Evolutionary conservation across 352 stramenopile genomes (phyloP).

Genomic region (Peronosclerospora sorghi): DNA sequence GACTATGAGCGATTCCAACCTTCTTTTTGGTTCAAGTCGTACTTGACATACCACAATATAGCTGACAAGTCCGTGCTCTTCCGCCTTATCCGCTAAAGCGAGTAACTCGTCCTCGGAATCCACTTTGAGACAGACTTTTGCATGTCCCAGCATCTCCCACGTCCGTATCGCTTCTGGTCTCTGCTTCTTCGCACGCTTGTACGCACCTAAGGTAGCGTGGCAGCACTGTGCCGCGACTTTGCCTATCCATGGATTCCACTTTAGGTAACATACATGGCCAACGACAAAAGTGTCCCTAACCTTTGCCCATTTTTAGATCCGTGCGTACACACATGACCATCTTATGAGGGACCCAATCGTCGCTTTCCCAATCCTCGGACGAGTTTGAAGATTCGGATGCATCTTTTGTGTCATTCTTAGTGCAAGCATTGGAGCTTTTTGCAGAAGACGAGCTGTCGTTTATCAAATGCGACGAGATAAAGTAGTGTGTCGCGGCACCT

Average conservation of each 20-base stretch:
- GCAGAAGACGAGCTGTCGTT: neutral
- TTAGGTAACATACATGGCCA: neutral
- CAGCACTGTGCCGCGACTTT: slow-evolving; percentile 84
- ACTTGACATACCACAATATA: slow-evolving; percentile 61
- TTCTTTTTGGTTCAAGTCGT: neutral
- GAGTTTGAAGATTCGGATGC: slow-evolving; percentile 9
- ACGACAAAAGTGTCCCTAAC: slow-evolving; percentile 17
- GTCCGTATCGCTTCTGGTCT: slow-evolving; percentile 52
- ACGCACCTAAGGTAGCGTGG: slow-evolving; percentile 89
- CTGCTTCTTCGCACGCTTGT: slow-evolving; percentile 85
- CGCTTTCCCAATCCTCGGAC: slow-evolving; percentile 57
- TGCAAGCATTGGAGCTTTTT: slow-evolving; percentile 4
- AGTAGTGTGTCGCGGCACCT: slow-evolving; percentile 55
- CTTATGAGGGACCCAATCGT: slow-evolving; percentile 72
- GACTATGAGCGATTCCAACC: slow-evolving; percentile 3
- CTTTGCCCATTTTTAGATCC: slow-evolving; percentile 94
- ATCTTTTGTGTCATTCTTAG: slow-evolving; percentile 4
- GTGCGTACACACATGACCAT: slow-evolving; percentile 94
- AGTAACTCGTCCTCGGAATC: slow-evolving; percentile 80
- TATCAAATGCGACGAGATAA: slow-evolving; percentile 30
- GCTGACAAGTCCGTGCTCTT: slow-evolving; percentile 52
- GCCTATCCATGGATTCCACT: slow-evolving; percentile 19
- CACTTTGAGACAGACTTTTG: slow-evolving; percentile 81
- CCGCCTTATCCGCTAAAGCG: slow-evolving; percentile 46
- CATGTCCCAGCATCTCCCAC: slow-evolving; percentile 79